phyloP scores from a whole-genome alignment of 768 basidiomycete genomes.

The Leccinum barrowsii region DNA sequence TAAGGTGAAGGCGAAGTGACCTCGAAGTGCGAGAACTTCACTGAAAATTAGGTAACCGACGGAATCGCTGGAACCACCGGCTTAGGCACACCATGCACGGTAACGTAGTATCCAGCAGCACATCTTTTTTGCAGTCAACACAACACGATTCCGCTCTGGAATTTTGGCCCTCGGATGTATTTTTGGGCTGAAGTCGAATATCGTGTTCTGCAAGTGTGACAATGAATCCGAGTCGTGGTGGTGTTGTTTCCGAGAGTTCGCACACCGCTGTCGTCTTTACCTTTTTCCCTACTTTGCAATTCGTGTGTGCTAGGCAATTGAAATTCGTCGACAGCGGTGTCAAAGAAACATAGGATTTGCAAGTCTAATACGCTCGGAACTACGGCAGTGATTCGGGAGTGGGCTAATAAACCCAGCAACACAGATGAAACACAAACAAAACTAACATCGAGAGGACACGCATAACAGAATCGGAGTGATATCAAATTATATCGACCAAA shows the following conservation, averaged over 20 bases:
- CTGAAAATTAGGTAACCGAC: too few relatives aligned
- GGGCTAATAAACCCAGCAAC: conserved; percentile 81
- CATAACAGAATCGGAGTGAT: too few relatives aligned
- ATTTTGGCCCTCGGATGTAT: too few relatives aligned
- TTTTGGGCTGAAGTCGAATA: conserved; percentile 39
- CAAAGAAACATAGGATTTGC: conserved; percentile 88
- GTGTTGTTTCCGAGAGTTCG: conserved; percentile 62
- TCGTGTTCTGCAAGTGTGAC: conserved; percentile 74
- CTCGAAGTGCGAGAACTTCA: too few relatives aligned
- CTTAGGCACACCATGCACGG: too few relatives aligned
- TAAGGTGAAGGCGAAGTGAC: too few relatives aligned
- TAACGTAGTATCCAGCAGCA: too few relatives aligned
- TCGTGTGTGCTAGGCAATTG: conserved; percentile 55
- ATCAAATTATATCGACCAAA: too few relatives aligned
- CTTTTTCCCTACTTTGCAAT: conserved; percentile 61
- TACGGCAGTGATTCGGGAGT: conserved; percentile 75
- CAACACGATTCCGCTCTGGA: too few relatives aligned
- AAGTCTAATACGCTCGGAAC: conserved; percentile 74
- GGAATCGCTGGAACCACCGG: too few relatives aligned
- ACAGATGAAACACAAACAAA: conserved; percentile 57
- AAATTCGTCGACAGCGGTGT: conserved; percentile 80
- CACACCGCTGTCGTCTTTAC: conserved; percentile 84
- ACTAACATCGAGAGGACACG: too few relatives aligned
- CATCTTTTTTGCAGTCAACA: too few relatives aligned
- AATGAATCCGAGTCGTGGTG: conserved; percentile 65